phyloP scores from a whole-genome alignment of 495 filamentous ascomycete genomes.

The Bacidia rubella region DNA sequence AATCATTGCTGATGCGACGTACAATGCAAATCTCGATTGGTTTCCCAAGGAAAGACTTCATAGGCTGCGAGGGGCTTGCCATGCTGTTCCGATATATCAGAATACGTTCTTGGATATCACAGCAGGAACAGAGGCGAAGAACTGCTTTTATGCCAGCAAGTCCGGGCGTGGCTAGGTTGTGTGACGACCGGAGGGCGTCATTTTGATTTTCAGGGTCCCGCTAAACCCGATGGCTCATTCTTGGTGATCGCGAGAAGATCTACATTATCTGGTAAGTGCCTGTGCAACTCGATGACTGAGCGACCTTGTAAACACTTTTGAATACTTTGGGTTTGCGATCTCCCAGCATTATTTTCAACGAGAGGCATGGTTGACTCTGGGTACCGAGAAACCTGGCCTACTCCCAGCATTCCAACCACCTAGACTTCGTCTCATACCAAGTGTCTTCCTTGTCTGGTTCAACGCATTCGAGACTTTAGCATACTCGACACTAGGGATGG shows the following conservation, averaged over 20 bases:
- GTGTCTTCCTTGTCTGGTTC: constrained; percentile 29
- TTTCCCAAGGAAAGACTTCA: constrained; percentile 11
- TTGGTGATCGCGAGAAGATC: background rate
- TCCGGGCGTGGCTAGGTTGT: background rate
- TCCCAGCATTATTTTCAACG: too few species aligned
- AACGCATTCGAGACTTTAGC: background rate
- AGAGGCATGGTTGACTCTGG: constrained; percentile 3
- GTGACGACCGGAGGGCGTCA: background rate
- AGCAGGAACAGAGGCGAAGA: background rate
- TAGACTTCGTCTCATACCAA: constrained; percentile 45
- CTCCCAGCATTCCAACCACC: constrained; percentile 37
- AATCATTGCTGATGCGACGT: background rate
- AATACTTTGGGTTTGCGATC: too few species aligned
- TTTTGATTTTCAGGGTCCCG: background rate
- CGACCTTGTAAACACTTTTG: too few species aligned
- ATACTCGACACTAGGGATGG: background rate
- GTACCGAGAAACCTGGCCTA: constrained; percentile 11
- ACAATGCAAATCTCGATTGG: constrained; percentile 15
- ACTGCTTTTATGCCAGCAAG: background rate
- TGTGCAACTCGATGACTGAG: too few species aligned
- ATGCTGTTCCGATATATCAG: background rate
- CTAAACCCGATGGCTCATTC: background rate
- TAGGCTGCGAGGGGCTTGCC: background rate
- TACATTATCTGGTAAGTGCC: background rate
- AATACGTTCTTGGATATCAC: background rate